Base-by-base conservation (phyloP, 1,284 basidiomycete species). In the Cryptococcus hybrid region DNA sequence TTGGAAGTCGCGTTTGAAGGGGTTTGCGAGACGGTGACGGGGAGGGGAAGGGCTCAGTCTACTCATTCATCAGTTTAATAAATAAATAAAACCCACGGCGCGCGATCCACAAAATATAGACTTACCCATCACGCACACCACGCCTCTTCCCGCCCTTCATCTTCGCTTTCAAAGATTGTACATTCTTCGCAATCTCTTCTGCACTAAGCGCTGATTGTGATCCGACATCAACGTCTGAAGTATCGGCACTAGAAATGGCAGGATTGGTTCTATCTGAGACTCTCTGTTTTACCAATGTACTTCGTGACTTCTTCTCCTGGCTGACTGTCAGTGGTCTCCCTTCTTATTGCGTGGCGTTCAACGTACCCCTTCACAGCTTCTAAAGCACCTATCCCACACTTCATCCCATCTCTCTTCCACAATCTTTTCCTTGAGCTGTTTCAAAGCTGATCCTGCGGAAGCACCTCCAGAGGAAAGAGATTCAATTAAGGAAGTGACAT, bases 151-250 rank as follows among this genome's bases (percentile, higher is more conserved):
- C 50, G 11, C 68, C 66, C 44, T 72, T 72, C 65, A 95, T 79
- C 42, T 91, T 84, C 54, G 84, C 87, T 75, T 94, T 96, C 55
- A 98, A 81, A 0, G 90, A 91, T 69, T 93, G 88, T 1, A 96
- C 89, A 69, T 94, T 97, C 67, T 89, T 84, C 8, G 93, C 87
- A 65, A 98, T 97, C 68, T 92, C 87, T 69, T 94, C 87, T 54
- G 90, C 90, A 62, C 70, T 70, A 5, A 75, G 57, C 0, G 69
- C 62, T 2, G 61, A 36, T n/a, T 15, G 7, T 7, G 18, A 15
- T 24, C 54, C 54, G 46, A 65, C 63, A 42, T 65, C 65, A 0
- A 67, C 66, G 3, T 61, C 43, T 4, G 60, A 61, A 7, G 58
- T 59, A 37, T 54, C 51, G 42, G 45, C 47, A 90, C 48, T 84